These are phyloP conservation scores for Trichoderma cornu-damae DNA, from an alignment of 2,329 filamentous ascomycete species.

Conservation along the genomic window DNA sequence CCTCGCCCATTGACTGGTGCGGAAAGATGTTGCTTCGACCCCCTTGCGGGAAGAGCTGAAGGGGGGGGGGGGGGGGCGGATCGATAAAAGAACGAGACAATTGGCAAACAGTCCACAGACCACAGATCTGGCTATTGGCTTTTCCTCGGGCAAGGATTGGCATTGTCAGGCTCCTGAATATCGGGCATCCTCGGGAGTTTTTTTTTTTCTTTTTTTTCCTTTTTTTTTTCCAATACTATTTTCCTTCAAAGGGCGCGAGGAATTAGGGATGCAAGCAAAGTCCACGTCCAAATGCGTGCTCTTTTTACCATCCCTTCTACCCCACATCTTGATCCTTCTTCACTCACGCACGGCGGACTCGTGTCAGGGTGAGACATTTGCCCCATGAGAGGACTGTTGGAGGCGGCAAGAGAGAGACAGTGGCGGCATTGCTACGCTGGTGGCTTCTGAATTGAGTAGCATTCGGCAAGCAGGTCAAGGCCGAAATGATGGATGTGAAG, in stretches of 20 bases:
- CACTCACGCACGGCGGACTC: neutral
- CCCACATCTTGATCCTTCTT: neutral
- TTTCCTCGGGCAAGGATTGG: neutral
- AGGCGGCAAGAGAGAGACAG: neutral
- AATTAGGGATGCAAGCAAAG: too few species aligned
- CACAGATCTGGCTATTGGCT: neutral
- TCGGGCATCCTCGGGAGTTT: too few species aligned
- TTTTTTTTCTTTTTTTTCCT: too few species aligned
- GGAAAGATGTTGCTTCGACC: neutral
- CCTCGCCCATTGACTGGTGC: neutral
- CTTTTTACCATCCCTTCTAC: neutral
- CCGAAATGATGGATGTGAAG: neutral
- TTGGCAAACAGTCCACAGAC: too few species aligned
- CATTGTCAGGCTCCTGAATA: neutral
- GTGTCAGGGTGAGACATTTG: conserved; percentile 10
- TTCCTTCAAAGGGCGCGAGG: too few species aligned
- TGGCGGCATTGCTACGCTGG: neutral
- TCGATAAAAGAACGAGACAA: too few species aligned
- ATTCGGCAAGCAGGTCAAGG: neutral
- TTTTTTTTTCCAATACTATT: too few species aligned
- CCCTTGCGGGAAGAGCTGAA: too few species aligned
- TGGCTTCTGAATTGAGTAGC: neutral
- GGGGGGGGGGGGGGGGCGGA: too few species aligned
- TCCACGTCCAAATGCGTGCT: neutral
- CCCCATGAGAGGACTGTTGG: neutral